Conservation (phyloP, 2,329 filamentous ascomycete genomes). For the Fusarium sp. region DNA sequence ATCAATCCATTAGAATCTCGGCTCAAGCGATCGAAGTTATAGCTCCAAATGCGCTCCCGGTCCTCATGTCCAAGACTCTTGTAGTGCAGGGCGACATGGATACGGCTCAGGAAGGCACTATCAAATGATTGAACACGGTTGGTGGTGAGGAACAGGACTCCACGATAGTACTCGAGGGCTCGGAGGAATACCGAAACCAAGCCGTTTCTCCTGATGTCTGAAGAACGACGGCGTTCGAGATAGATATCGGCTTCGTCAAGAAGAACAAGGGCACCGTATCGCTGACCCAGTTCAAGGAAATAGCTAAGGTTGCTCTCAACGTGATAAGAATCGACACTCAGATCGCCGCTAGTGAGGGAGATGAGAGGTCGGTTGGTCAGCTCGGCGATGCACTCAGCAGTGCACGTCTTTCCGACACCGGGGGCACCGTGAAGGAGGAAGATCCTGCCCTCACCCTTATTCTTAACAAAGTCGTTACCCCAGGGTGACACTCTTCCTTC, state of each 20-base stretch:
- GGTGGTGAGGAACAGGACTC: conserved; percentile 63
- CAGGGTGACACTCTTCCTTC: conserved; percentile 57
- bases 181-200: conserved; percentile 63
- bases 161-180: conserved; percentile 64
- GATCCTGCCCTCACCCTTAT: conserved; percentile 63
- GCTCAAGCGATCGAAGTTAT: conserved; percentile 60
- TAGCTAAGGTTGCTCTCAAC: conserved; percentile 60
- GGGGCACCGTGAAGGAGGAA: conserved; percentile 65
- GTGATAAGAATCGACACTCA: conserved; percentile 53
- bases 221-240: conserved; percentile 62
- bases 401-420: conserved; percentile 69
- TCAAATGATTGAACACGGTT: conserved; percentile 63
- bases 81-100: conserved; percentile 63
- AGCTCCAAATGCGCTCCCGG: conserved; percentile 59
- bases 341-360: conserved; percentile 62
- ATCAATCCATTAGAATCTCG: conserved; percentile 55
- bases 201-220: conserved; percentile 60
- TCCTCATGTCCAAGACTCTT: conserved; percentile 55
- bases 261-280: conserved; percentile 64
- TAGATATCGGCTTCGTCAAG: conserved; percentile 72
- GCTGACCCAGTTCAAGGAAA: conserved; percentile 62
- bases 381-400: conserved; percentile 66
- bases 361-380: conserved; percentile 63
- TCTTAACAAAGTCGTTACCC: conserved; percentile 61
- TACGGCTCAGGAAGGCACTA: conserved; percentile 61